phyloP scores from a whole-genome alignment of 768 basidiomycete species.

The Boletales sp. region DNA sequence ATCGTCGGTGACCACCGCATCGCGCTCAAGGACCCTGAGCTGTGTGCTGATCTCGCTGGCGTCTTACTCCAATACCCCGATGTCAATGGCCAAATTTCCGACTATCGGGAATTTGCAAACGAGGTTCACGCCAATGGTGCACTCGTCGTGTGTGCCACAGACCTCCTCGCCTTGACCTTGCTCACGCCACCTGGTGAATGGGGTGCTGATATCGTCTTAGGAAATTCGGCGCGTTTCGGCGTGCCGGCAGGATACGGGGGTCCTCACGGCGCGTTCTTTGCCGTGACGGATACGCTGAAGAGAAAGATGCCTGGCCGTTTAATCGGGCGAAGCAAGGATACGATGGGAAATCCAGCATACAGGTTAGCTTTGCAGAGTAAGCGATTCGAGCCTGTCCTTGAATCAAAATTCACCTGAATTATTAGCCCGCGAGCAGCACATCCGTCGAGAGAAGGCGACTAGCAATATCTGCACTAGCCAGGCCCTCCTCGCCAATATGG shows the following conservation, averaged over 20 bases:
- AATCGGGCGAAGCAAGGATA: constrained; percentile 87
- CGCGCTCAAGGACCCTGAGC: constrained; percentile 47
- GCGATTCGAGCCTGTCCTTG: constrained; percentile 24
- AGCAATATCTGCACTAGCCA: constrained; percentile 99
- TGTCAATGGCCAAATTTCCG: constrained; percentile 76
- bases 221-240: constrained; percentile 95
- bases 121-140: constrained; percentile 70
- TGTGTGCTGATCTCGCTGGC: constrained; percentile 71
- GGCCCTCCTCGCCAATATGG: constrained; percentile 98
- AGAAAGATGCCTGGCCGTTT: constrained; percentile 98
- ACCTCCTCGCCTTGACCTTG: constrained; percentile 89
- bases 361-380: constrained; percentile 91
- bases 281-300: constrained; percentile 88
- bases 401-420: constrained; percentile 6
- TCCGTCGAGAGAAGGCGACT: constrained; percentile 96
- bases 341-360: constrained; percentile 82
- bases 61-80: constrained; percentile 94
- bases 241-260: constrained; percentile 97
- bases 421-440: constrained; percentile 91
- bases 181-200: constrained; percentile 97
- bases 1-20: constrained; percentile 59
- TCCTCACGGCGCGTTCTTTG: constrained; percentile 97
- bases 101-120: constrained; percentile 64
- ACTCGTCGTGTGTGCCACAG: constrained; percentile 86
- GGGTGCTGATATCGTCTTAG: constrained; percentile 95